phyloP scores from a whole-genome alignment of 345 rosid species.

The Pugionium cornutum region DNA sequence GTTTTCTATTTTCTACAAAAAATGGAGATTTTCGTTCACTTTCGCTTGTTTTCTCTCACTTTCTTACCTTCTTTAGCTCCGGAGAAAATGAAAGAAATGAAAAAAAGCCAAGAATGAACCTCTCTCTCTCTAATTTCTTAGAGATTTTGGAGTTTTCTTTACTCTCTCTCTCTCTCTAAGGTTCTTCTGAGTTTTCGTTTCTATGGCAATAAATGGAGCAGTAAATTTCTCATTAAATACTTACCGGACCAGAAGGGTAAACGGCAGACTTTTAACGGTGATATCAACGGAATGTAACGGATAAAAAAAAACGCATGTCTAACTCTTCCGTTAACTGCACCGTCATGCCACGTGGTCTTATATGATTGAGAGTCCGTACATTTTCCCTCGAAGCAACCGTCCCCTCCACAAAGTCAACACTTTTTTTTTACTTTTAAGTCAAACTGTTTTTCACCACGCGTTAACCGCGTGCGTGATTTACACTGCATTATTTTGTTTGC shows the following conservation, averaged over 20 bases:
- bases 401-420: constrained; percentile 36
- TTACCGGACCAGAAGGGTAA: constrained; percentile 52
- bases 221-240: constrained; percentile 46
- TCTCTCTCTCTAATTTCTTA: constrained; percentile 32
- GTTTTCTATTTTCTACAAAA: constrained; percentile 3
- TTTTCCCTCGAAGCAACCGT: constrained; percentile 21
- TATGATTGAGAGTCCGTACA: constrained; percentile 26
- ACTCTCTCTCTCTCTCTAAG: constrained; percentile 19
- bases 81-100: constrained; percentile 21
- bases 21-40: constrained; percentile 21
- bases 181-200: constrained; percentile 18
- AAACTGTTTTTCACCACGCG: constrained; percentile 30
- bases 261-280: constrained; percentile 43
- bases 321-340: constrained; percentile 20
- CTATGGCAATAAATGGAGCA: constrained; percentile 50
- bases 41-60: constrained; percentile 20
- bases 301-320: constrained; percentile 21
- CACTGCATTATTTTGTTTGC: constrained; percentile 17
- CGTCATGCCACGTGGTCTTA: constrained; percentile 42
- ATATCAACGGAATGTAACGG: constrained; percentile 35
- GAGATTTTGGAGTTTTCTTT: constrained; percentile 31
- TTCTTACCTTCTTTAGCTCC: constrained; percentile 33
- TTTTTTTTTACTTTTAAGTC: constrained; percentile 28
- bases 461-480: constrained; percentile 34
- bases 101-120: constrained; percentile 1